Conservation (phyloP, 441 rosid species). For the Raphanus hybrid region DNA sequence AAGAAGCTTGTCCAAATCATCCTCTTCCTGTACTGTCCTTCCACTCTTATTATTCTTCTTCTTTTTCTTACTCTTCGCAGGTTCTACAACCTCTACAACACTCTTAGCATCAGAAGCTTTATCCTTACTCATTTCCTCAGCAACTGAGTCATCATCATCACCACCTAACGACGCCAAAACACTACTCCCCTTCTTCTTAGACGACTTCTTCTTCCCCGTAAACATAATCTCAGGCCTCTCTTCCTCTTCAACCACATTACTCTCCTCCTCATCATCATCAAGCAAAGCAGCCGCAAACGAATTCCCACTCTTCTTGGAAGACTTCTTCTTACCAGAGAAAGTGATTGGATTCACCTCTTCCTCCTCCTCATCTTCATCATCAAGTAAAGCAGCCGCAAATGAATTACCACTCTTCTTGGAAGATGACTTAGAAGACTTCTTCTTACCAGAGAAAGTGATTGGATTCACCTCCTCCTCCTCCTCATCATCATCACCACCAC, state of each 20-base stretch:
- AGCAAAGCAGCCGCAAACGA: slow-evolving; percentile 47
- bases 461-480: slow-evolving; percentile 53
- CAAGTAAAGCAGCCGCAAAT: slow-evolving; percentile 47
- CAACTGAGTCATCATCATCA: slow-evolving; percentile 42
- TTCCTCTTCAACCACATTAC: slow-evolving; percentile 48
- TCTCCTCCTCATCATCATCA: slow-evolving; percentile 55
- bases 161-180: slow-evolving; percentile 44
- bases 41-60: slow-evolving; percentile 86
- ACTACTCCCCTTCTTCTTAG: slow-evolving; percentile 66
- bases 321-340: slow-evolving; percentile 76
- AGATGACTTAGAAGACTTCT: slow-evolving; percentile 68
- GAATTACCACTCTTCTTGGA: slow-evolving; percentile 59
- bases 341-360: slow-evolving; percentile 54
- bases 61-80: slow-evolving; percentile 76
- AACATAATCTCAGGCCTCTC: slow-evolving; percentile 49
- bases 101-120: slow-evolving; percentile 43
- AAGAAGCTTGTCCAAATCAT: slow-evolving; percentile 91
- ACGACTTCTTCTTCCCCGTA: slow-evolving; percentile 80
- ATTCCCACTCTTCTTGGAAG: slow-evolving; percentile 60
- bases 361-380: slow-evolving; percentile 45
- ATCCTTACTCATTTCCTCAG: slow-evolving; percentile 34
- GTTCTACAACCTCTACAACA: slow-evolving; percentile 60
- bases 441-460: slow-evolving; percentile 70
- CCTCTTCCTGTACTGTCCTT: slow-evolving; percentile 93
- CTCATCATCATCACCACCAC: slow-evolving; percentile 49